These are phyloP conservation scores for Fusarium mangiferae DNA, from an alignment of 2,329 filamentous ascomycete species.

Conservation along the genomic window DNA sequence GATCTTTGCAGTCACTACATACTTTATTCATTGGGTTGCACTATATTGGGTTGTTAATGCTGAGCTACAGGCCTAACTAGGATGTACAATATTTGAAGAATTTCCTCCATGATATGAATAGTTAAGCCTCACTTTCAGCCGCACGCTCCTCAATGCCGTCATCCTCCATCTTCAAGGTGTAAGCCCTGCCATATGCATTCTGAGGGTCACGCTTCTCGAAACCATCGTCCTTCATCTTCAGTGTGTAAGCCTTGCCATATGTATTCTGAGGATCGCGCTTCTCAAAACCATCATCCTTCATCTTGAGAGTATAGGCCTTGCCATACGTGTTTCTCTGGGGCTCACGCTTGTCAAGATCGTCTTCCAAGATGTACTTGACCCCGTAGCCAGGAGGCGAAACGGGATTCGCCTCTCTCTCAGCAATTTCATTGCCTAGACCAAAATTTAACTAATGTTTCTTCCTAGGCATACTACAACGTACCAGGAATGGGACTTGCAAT, in stretches of 20 bases:
- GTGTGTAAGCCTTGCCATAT: not conserved
- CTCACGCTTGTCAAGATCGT: not conserved
- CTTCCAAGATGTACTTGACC: not conserved
- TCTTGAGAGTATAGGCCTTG: not conserved
- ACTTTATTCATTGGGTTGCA: not conserved
- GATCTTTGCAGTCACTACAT: not conserved
- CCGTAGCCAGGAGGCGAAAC: not conserved
- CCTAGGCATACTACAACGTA: fast-evolving
- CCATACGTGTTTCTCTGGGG: not conserved
- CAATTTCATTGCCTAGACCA: fast-evolving
- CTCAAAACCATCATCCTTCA: not conserved
- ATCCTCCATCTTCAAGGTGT: not conserved
- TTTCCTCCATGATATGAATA: not conserved
- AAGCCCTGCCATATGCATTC: not conserved
- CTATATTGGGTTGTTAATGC: not conserved
- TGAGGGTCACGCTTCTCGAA: not conserved
- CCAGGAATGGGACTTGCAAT: not conserved
- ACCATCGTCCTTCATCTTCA: not conserved
- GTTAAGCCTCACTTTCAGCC: not conserved
- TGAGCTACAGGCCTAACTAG: not conserved
- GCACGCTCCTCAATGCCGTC: not conserved
- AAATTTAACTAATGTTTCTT: not conserved
- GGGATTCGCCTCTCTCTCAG: not conserved
- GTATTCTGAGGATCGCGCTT: not conserved
- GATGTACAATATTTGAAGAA: not conserved